Base-by-base conservation (phyloP, 2,329 filamentous ascomycete species). In the Venturia effusa region DNA sequence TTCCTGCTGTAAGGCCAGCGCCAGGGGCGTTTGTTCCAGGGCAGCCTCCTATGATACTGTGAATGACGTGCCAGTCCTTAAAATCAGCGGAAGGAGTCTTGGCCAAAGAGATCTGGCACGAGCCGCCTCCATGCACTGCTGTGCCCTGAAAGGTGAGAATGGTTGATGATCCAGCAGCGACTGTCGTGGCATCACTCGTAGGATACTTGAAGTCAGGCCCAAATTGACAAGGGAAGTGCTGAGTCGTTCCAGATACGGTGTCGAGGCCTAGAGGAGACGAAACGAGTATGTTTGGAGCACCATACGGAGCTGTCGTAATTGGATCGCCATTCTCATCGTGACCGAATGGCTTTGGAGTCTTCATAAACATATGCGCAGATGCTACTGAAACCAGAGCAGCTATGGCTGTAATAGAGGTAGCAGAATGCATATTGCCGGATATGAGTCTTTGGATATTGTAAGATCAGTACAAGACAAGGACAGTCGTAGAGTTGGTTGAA, bases 121-220 rank as follows among this genome's bases (percentile, higher is more conserved):
- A 94, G 0, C 94, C 94, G 59, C 94, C 94, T 13, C 90, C 91
- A 69, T 99, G 94, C 0, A 86, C 84, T 1, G 92, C 92, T 43
- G 80, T 41, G n/a, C 59, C 59, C 5, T 40, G 34, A n/a, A 60
- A 43, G 15, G 59, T 37, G 19, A 60, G 59, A 32, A 60, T 34
- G 13, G 59, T 60, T 43, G 34, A 40, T 1, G n/a, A 30, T 41
- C 59, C 59, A 43, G 37, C 59, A 27, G 59, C 34, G n/a, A 60
- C 37, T 43, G 27, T 19, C 3, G n/a, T 39, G 43, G 59, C 59
- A 6, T 41, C 34, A 8, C 15, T 19, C 37, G 43, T 27, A 43
- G 34, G n/a, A 22, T 60, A 60, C 27, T 60, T 40, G 37, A 43
- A 40, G 59, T 60, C 24, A 27, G 59, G 34, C 22, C 59, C 59